phyloP scores from a whole-genome alignment of 345 rosid genomes.

The Turnera subulata region DNA sequence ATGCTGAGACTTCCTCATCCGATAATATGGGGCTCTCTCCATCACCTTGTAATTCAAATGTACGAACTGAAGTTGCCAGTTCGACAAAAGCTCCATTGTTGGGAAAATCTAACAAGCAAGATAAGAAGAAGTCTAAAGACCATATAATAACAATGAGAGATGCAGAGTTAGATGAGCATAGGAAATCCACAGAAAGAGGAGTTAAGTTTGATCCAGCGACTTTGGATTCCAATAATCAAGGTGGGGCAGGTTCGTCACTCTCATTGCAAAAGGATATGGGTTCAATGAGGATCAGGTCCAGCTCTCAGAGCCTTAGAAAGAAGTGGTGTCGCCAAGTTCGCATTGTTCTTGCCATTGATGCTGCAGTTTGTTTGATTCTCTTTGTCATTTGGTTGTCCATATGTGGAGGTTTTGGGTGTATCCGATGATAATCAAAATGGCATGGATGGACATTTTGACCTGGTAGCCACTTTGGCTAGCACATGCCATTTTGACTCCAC shows the following conservation, averaged over 20 bases:
- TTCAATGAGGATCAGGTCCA: conserved; percentile 54
- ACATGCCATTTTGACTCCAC: too few species aligned
- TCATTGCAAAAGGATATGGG: conserved; percentile 59
- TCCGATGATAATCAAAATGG: too few species aligned
- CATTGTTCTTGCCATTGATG: conserved; percentile 74
- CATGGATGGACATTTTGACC: too few species aligned
- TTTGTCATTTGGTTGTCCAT: conserved; percentile 65
- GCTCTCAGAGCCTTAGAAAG: conserved; percentile 48
- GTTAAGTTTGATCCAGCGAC: conserved; percentile 34
- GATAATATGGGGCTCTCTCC: conserved; percentile 36
- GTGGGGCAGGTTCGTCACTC: conserved; percentile 37
- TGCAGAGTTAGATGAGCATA: conserved; percentile 59
- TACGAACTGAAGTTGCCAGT: conserved; percentile 41
- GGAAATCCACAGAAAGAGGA: conserved; percentile 49
- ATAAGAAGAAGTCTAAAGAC: conserved; percentile 71
- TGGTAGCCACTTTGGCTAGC: too few species aligned
- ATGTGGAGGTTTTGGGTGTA: conserved; percentile 53
- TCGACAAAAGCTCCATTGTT: conserved; percentile 73
- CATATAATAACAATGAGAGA: conserved; percentile 54
- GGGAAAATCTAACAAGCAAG: conserved; percentile 56
- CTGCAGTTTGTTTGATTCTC: conserved; percentile 58
- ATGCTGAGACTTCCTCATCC: conserved; percentile 21
- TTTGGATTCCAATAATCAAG: conserved; percentile 35
- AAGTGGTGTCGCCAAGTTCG: conserved; percentile 73
- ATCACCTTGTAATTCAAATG: conserved; percentile 39